A percentile compares a stretch with the other conserved stretches of the same genome.
These are phyloP conservation scores for Toxicodendron radicans DNA, from an alignment of 345 rosid species.

Conservation along the genomic window DNA sequence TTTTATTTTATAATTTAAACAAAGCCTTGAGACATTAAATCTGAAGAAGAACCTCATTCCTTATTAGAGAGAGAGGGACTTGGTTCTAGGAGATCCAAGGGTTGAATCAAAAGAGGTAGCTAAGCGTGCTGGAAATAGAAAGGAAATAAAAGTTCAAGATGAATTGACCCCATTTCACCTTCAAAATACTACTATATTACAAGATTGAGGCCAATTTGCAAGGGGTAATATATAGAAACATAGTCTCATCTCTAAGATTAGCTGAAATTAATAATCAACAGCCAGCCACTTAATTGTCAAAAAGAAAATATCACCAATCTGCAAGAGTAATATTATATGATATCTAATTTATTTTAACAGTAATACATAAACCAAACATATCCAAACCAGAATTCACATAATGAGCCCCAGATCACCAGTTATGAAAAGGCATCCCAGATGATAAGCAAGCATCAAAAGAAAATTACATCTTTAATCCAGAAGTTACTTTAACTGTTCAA, in stretches of 20 bases:
- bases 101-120: background rate
- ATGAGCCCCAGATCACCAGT: background rate
- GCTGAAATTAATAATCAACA: background rate
- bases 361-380: background rate
- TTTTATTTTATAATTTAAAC: background rate
- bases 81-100: background rate
- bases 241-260: background rate
- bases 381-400: background rate
- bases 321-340: background rate
- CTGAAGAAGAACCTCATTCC: background rate
- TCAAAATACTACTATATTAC: background rate
- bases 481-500: background rate
- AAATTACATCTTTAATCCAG: constrained; percentile 6
- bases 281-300: background rate
- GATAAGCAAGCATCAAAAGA: background rate
- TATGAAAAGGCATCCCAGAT: background rate
- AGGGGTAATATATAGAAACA: background rate
- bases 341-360: background rate
- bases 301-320: background rate
- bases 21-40: background rate
- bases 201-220: background rate
- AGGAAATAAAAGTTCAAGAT: background rate
- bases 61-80: background rate
- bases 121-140: background rate
- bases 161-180: background rate